Evolutionary conservation across 2,329 filamentous ascomycete species (phyloP).

Genomic region (Beauveria scarabaeidicola): DNA sequence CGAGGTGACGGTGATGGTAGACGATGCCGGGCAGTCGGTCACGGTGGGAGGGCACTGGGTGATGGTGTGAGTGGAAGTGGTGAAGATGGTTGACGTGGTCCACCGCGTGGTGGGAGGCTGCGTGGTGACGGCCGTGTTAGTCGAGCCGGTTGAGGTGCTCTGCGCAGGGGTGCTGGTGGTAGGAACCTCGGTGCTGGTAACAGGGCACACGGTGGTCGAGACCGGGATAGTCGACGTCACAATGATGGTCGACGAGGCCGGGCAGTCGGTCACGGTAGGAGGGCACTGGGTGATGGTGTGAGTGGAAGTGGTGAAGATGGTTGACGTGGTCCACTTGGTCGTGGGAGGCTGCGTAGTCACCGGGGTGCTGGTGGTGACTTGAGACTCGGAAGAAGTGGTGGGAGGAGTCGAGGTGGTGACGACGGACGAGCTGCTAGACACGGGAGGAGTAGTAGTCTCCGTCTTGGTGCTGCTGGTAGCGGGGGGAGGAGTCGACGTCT

Average conservation of each 20-base stretch:
- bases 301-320: slow-evolving; percentile 22
- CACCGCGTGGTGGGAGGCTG: slow-evolving; percentile 12
- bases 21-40: slow-evolving; percentile 22
- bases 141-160: neutral
- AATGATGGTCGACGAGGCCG: slow-evolving; percentile 18
- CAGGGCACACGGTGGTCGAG: slow-evolving; percentile 36
- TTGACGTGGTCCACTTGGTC: slow-evolving; percentile 22
- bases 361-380: slow-evolving; percentile 11
- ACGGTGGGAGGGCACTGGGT: slow-evolving; percentile 21
- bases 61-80: slow-evolving; percentile 17
- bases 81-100: slow-evolving; percentile 26
- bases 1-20: slow-evolving; percentile 20
- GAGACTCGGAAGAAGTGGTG: neutral
- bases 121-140: neutral
- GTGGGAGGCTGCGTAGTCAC: slow-evolving; percentile 8
- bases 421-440: neutral
- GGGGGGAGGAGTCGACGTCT: slow-evolving; percentile 7
- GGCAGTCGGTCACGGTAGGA: slow-evolving; percentile 23
- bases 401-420: slow-evolving; percentile 9
- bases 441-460: slow-evolving; percentile 1
- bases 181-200: slow-evolving; percentile 18
- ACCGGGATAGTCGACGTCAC: slow-evolving; percentile 24
- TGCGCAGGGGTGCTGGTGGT: neutral
- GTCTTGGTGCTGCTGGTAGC: neutral
- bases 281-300: slow-evolving; percentile 19